Base-by-base conservation (phyloP, 1,139 yeast species). In the Torulaspora globosa region DNA sequence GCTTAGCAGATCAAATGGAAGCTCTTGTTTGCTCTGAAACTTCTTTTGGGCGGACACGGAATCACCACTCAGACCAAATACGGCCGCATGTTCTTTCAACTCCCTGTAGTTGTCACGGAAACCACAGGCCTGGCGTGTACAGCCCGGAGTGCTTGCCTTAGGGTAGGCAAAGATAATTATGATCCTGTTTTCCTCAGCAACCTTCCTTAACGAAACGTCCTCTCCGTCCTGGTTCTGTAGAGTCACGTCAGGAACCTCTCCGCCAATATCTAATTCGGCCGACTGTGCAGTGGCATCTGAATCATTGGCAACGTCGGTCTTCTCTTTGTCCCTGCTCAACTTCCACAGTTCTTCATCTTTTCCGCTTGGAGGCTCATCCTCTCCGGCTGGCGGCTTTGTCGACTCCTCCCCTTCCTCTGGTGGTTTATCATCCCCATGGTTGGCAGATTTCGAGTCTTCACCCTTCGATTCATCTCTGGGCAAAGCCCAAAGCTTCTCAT, bases 131-230 rank as follows among this genome's bases (percentile, higher is more conserved):
- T 92, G 98, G 59, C 89, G 77, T 0, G 94, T 89, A 67, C 97
- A 90, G 1, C 97, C 97, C 1, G 97, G 96, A 0, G 98, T 92
- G 29, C 84, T 81, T 0, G 97, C 98, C 61, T 77, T 84, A 44
- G 98, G 97, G 62, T 89, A 92, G 12, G 96, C 78, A 64, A 84
- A 84, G 35, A 84, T 76, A 42, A 86, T 75, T 57, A 83, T 69
- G 41, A 77, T 73, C 48, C 75, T 75, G 37, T 78, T 68, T 10
- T 73, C 66, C 15, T 67, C 56, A 6, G 82, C 79, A 14, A 75
- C 69, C 14, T 76, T 72, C 23, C 58, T 63, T 55, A 85, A 68
- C 30, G 75, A 69, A 38, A 89, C 73, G 16, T 73, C 74, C 33
- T 78, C 69, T n/a, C 73, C 85, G 50, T 84, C 83, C 65, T 89